phyloP scores from a whole-genome alignment of 108 stramenopile genomes.

The Stephanodiscus triporus region DNA sequence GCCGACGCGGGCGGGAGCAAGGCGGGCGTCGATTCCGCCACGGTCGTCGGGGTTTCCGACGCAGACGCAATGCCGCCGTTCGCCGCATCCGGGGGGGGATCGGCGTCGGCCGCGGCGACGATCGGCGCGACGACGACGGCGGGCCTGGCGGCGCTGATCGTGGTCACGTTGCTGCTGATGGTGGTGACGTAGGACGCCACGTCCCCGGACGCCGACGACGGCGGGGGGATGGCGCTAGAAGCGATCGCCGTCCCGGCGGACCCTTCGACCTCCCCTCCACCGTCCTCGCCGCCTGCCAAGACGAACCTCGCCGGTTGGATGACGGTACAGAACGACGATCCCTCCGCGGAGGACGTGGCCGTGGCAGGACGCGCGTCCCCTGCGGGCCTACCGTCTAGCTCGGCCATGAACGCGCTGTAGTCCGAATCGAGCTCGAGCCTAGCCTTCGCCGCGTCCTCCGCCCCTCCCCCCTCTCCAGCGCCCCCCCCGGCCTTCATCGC shows the following conservation, averaged over 20 bases:
- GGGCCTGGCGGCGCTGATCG: slow-evolving; percentile 8
- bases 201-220: background rate
- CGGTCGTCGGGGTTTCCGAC: background rate
- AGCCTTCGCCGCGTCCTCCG: slow-evolving; percentile 49
- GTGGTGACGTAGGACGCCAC: background rate
- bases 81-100: background rate
- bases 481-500: slow-evolving; percentile 35
- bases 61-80: background rate
- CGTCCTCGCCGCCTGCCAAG: slow-evolving; percentile 10
- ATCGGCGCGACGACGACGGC: slow-evolving; percentile 9
- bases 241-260: background rate
- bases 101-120: background rate
- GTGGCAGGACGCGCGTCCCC: slow-evolving; percentile 1
- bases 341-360: slow-evolving; percentile 14
- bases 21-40: background rate
- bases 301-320: slow-evolving; percentile 45
- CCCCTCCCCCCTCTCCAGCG: background rate
- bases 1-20: background rate
- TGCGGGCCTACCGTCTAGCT: slow-evolving; percentile 84
- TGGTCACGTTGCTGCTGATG: slow-evolving; percentile 10
- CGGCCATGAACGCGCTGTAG: slow-evolving; percentile 96
- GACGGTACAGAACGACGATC: slow-evolving; percentile 40
- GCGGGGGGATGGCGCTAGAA: background rate
- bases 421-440: slow-evolving; percentile 85
- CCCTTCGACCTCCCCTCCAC: background rate